A percentile compares a stretch with the other conserved stretches of the same genome.
Evolutionary conservation across 805 yeast species (phyloP).

Genomic region (Clavispora carvajalis): DNA sequence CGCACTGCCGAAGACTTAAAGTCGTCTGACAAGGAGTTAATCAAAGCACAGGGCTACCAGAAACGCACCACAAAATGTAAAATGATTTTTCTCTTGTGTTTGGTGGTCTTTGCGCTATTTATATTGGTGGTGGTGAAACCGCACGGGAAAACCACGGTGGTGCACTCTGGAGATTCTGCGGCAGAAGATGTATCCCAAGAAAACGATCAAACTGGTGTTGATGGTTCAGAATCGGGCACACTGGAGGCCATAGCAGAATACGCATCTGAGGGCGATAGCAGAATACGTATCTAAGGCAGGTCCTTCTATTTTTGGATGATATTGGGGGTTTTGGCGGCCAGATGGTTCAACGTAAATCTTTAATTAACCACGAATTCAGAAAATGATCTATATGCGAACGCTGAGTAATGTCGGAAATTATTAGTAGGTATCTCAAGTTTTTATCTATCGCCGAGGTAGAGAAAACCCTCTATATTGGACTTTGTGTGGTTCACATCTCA

Average conservation of each 20-base stretch:
- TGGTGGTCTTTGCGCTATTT: slow-evolving; percentile 67
- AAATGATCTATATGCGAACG: no score
- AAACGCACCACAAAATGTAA: slow-evolving; percentile 89
- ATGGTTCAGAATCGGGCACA: background rate
- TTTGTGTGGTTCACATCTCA: no score
- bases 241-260: background rate
- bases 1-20: slow-evolving; percentile 73
- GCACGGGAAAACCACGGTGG: slow-evolving; percentile 22
- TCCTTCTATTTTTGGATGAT: background rate
- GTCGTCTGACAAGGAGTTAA: slow-evolving; percentile 71
- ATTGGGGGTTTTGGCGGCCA: no score
- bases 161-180: slow-evolving; percentile 8
- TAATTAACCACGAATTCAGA: no score
- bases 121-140: slow-evolving; percentile 71
- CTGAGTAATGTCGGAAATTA: no score
- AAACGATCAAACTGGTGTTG: background rate
- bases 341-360: no score
- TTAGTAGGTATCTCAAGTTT: no score
- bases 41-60: slow-evolving; percentile 75
- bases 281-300: background rate
- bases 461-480: no score
- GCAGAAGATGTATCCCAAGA: background rate
- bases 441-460: no score
- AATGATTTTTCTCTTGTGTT: slow-evolving; percentile 64
- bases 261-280: no score